These are phyloP conservation scores for Barnettozyma sp. DNA, from an alignment of 805 yeast species.

Conservation along the genomic window DNA sequence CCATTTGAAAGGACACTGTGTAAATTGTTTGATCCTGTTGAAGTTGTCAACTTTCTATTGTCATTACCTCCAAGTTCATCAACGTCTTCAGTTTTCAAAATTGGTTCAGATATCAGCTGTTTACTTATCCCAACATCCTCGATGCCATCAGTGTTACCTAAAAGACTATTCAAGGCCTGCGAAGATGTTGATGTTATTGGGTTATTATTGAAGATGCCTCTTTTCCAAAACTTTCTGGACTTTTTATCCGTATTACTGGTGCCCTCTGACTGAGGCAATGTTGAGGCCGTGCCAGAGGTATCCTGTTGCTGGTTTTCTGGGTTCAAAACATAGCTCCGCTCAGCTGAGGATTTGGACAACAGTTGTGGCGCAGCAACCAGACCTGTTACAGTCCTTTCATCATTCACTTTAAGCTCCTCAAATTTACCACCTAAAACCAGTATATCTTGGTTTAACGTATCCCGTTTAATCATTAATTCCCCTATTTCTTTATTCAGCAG, in stretches of 20 bases:
- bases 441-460: conserved; percentile 41
- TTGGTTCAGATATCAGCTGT: conserved; percentile 31
- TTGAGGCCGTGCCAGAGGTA: not conserved
- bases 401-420: conserved; percentile 14
- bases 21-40: not conserved
- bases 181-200: conserved; percentile 17
- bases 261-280: conserved; percentile 1
- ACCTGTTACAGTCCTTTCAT: not conserved
- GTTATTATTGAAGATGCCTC: conserved; percentile 18
- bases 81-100: conserved; percentile 27
- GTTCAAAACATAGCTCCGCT: not conserved
- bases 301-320: not conserved
- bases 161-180: conserved; percentile 14
- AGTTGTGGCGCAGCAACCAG: conserved; percentile 5
- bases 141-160: conserved; percentile 14
- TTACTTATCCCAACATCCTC: conserved; percentile 12
- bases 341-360: not conserved
- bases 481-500: conserved; percentile 44
- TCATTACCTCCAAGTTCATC: conserved; percentile 30
- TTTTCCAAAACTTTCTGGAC: conserved; percentile 29
- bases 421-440: conserved; percentile 25
- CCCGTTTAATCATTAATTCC: conserved; percentile 41
- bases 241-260: conserved; percentile 17
- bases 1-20: conserved; percentile 7
- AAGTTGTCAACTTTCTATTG: conserved; percentile 25